Percentiles rank a stretch among this genome's conserved stretches.
phyloP scores from a whole-genome alignment of 2,329 filamentous ascomycete genomes.

The Fusarium acutatum region DNA sequence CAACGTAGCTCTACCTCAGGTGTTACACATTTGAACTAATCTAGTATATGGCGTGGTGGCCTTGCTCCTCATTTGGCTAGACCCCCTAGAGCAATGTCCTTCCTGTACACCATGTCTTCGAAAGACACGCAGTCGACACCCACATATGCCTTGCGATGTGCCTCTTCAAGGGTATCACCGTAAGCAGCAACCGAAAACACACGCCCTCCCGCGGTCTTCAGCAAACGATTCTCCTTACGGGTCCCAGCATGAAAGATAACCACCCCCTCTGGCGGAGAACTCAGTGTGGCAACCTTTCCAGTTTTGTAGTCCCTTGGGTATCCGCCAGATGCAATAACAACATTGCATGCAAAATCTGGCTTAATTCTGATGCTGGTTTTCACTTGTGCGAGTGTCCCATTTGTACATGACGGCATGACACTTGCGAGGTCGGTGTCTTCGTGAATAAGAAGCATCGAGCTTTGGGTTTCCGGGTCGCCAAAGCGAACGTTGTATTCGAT shows the following conservation, averaged over 20 bases:
- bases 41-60: background rate
- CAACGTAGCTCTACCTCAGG: background rate
- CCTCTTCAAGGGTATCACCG: conserved; percentile 72
- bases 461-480: conserved; percentile 89
- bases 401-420: conserved; percentile 82
- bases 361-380: conserved; percentile 69
- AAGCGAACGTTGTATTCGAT: conserved; percentile 92
- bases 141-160: conserved; percentile 80
- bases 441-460: conserved; percentile 77
- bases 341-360: conserved; percentile 76
- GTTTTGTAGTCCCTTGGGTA: conserved; percentile 84
- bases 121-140: conserved; percentile 76
- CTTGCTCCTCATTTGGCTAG: background rate
- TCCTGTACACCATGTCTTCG: conserved; percentile 83
- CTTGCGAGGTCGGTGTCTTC: conserved; percentile 81
- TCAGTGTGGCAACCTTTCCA: conserved; percentile 61
- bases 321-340: conserved; percentile 85
- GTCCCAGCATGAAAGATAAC: conserved; percentile 91
- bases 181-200: conserved; percentile 86
- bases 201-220: conserved; percentile 80
- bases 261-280: conserved; percentile 57
- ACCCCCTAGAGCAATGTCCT: conserved; percentile 75
- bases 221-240: conserved; percentile 58
- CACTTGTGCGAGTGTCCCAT: conserved; percentile 73
- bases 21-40: background rate